Percentiles rank a stretch among this genome's conserved stretches.
These are phyloP conservation scores for Nannochloropsis gaditana DNA, from an alignment of 108 stramenopile genomes.

Conservation along the genomic window DNA sequence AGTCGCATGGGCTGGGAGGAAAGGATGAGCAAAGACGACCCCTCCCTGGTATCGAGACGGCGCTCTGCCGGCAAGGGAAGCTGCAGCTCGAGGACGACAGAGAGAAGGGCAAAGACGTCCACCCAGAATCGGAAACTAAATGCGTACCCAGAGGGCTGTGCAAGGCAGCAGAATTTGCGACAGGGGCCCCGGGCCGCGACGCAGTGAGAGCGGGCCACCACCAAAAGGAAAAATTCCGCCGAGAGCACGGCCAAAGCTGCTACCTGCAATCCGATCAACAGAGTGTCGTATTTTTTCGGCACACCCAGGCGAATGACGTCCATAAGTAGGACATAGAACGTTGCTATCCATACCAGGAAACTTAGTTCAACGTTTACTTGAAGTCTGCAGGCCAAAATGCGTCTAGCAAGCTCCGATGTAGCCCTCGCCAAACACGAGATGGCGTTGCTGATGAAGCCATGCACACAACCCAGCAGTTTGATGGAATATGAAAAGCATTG, in stretches of 20 bases:
- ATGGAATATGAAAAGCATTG: too few relatives aligned
- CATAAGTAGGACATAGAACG: background rate
- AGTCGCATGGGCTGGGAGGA: too few relatives aligned
- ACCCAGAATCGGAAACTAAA: conserved; percentile 2
- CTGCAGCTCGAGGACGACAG: too few relatives aligned
- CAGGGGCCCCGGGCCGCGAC: background rate
- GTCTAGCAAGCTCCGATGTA: background rate
- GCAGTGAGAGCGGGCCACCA: background rate
- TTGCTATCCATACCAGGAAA: background rate
- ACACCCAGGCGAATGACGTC: background rate
- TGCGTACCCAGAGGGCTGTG: background rate
- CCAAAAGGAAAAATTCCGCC: background rate
- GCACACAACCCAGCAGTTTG: background rate
- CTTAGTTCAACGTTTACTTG: background rate
- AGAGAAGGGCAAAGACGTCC: background rate
- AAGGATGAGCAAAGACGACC: too few relatives aligned
- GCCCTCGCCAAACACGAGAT: background rate
- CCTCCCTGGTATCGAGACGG: too few relatives aligned
- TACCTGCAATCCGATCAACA: background rate
- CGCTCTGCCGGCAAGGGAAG: too few relatives aligned
- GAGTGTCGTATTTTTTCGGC: conserved; percentile 4
- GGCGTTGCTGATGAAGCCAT: background rate
- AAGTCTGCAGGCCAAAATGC: background rate
- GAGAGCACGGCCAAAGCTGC: background rate
- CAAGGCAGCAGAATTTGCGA: background rate